Evolutionary conservation across 2,329 filamentous ascomycete genomes (phyloP).

Genomic region (Acephala macrosclerotiorum): DNA sequence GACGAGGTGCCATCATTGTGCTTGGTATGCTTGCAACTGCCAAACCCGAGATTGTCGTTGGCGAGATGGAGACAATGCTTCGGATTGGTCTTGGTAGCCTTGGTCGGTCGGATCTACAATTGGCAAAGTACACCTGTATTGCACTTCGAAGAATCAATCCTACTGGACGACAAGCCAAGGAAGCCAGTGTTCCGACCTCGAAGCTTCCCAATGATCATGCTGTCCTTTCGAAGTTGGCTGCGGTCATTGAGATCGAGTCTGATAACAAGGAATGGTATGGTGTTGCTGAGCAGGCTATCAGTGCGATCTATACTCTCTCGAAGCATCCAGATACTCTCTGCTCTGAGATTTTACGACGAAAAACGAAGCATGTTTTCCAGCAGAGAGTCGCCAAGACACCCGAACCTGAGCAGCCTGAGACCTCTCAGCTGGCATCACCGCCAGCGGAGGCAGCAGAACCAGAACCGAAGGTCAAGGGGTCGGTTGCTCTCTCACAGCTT

Average conservation of each 20-base stretch:
- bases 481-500: constrained; percentile 84
- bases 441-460: constrained; percentile 36
- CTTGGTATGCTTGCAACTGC: constrained; percentile 96
- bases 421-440: constrained; percentile 42
- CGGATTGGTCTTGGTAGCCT: constrained; percentile 84
- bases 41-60: constrained; percentile 89
- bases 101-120: constrained; percentile 81
- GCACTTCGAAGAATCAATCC: constrained; percentile 91
- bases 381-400: constrained; percentile 41
- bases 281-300: constrained; percentile 93
- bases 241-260: constrained; percentile 84
- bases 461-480: constrained; percentile 66
- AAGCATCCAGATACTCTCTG: constrained; percentile 94
- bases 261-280: constrained; percentile 97
- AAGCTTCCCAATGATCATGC: constrained; percentile 93
- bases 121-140: constrained; percentile 96
- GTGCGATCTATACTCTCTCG: constrained; percentile 91
- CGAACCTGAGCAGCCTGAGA: constrained; percentile 42
- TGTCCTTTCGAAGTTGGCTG: constrained; percentile 79
- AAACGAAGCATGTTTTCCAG: constrained; percentile 82
- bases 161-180: constrained; percentile 79
- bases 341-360: constrained; percentile 86
- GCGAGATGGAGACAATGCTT: constrained; percentile 94
- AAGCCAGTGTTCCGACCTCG: constrained; percentile 71
- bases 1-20: constrained; percentile 93